phyloP scores from a whole-genome alignment of 768 basidiomycete species.

The Russula emetica region DNA sequence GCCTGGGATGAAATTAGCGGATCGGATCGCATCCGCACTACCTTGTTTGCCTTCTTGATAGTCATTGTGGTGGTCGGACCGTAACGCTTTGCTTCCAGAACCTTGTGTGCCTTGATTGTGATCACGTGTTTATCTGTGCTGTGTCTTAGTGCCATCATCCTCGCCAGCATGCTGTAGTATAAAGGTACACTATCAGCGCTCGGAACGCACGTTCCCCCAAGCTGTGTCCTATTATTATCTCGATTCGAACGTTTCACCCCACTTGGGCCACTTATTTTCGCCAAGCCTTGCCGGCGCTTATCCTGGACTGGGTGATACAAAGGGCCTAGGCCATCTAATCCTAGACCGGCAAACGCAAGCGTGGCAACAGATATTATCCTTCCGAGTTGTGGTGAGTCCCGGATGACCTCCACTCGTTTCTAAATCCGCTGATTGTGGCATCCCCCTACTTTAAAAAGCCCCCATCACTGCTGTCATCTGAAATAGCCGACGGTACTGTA shows the following conservation, averaged over 20 bases:
- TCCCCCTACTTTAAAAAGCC: constrained; percentile 15
- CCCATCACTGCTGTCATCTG: background rate
- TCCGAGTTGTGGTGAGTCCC: background rate
- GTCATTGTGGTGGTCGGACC: too few species aligned
- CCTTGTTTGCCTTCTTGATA: too few species aligned
- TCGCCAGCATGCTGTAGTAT: background rate
- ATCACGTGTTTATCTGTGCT: background rate
- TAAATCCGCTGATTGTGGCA: constrained; percentile 12
- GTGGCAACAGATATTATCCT: background rate
- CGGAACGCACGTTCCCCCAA: background rate
- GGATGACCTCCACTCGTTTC: constrained; percentile 1
- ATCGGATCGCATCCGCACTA: too few species aligned
- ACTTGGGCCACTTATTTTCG: background rate
- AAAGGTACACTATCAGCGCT: background rate
- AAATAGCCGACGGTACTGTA: background rate
- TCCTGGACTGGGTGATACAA: background rate
- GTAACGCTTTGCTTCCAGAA: too few species aligned
- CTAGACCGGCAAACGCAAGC: constrained; percentile 2
- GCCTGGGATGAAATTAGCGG: too few species aligned
- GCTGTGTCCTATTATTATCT: background rate
- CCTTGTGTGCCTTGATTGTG: background rate
- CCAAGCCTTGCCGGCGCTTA: background rate
- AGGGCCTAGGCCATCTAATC: background rate
- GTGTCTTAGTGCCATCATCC: background rate
- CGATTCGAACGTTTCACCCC: background rate